Conservation (phyloP, 768 basidiomycete genomes). For the Leccinum variicolor region DNA sequence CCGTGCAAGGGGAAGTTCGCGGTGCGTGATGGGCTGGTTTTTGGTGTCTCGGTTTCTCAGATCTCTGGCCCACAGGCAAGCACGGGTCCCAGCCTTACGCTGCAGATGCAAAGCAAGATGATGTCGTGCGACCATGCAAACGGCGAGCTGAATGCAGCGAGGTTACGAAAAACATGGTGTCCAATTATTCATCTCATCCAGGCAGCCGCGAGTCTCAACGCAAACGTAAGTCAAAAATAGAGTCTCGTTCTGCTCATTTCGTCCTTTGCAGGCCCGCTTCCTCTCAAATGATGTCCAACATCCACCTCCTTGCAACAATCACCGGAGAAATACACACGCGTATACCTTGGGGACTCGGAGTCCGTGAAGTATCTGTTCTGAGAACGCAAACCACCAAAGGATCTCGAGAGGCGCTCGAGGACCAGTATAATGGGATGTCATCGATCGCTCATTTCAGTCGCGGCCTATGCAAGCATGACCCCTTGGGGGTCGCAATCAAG, state of each 20-base stretch:
- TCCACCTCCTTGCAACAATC: conserved; percentile 74
- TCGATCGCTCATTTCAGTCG: conserved; percentile 80
- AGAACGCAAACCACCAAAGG: conserved; percentile 76
- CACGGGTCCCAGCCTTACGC: conserved; percentile 52
- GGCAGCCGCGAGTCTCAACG: conserved; percentile 56
- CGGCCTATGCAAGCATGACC: conserved; percentile 78
- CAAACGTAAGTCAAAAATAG: conserved; percentile 42
- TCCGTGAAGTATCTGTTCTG: conserved; percentile 64
- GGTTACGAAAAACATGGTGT: conserved; percentile 62
- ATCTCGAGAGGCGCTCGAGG: conserved; percentile 77
- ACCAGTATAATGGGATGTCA: conserved; percentile 82
- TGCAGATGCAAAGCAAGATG: conserved; percentile 92
- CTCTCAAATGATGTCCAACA: conserved; percentile 64
- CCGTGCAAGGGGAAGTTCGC: conserved; percentile 53
- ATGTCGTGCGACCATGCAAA: conserved; percentile 91
- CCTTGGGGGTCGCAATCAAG: conserved; percentile 89
- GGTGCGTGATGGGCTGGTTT: conserved; percentile 34
- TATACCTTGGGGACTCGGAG: conserved; percentile 65
- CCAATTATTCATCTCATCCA: conserved; percentile 74
- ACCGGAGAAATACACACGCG: conserved; percentile 75
- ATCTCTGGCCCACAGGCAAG: conserved; percentile 30
- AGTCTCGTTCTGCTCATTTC: background rate
- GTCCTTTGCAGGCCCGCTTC: conserved; percentile 39
- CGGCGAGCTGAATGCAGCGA: conserved; percentile 68
- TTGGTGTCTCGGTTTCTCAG: conserved; percentile 2